A percentile compares a stretch with the other conserved stretches of the same genome.
phyloP scores from a whole-genome alignment of 2,329 filamentous ascomycete genomes.

The Sporothrix luriei region DNA sequence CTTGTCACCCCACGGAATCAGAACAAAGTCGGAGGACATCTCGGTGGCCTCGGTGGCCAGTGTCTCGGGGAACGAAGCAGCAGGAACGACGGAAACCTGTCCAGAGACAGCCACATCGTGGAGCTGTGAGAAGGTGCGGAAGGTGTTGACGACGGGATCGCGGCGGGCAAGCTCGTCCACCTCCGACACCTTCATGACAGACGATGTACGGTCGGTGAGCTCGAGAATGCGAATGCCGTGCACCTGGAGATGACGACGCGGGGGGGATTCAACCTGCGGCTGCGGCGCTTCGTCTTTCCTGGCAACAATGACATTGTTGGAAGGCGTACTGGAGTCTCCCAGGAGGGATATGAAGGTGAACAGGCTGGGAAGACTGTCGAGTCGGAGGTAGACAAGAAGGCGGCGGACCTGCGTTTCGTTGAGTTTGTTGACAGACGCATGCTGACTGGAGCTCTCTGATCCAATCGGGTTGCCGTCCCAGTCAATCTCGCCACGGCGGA shows the following conservation, averaged over 20 bases:
- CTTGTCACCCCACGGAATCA: conserved; percentile 88
- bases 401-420: conserved; percentile 55
- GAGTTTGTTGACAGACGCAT: conserved; percentile 41
- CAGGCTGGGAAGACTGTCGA: conserved; percentile 80
- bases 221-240: conserved; percentile 86
- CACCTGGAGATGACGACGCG: conserved; percentile 63
- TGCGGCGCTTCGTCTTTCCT: neutral
- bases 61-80: conserved; percentile 76
- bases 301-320: conserved; percentile 39
- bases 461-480: conserved; percentile 63
- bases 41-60: conserved; percentile 71
- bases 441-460: conserved; percentile 39
- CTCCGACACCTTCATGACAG: conserved; percentile 91
- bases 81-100: conserved; percentile 76
- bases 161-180: conserved; percentile 67
- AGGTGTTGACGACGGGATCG: conserved; percentile 89
- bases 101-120: conserved; percentile 82
- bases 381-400: conserved; percentile 76
- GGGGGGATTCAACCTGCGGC: conserved; percentile 38
- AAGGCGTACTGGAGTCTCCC: conserved; percentile 46
- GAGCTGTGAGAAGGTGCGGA: conserved; percentile 82
- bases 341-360: conserved; percentile 82
- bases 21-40: conserved; percentile 69
- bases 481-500: conserved; percentile 83
- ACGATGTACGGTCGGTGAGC: conserved; percentile 88